Conservation (phyloP, 345 rosid genomes). For the Crucihimalaya himalaica region DNA sequence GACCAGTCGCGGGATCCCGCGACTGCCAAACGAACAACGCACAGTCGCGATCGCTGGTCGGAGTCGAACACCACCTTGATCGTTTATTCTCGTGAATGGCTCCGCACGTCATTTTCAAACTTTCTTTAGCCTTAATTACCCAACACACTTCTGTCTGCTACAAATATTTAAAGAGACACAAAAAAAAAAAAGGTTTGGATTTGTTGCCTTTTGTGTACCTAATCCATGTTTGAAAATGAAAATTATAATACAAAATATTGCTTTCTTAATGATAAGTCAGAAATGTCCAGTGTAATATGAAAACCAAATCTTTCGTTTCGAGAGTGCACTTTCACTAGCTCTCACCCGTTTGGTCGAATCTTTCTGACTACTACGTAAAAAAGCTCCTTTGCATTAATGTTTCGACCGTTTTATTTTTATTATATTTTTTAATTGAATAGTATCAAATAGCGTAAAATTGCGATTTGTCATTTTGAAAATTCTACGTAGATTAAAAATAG, state of each 20-base stretch:
- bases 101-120: constrained; percentile 38
- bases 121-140: constrained; percentile 26
- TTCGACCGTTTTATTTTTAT: constrained; percentile 15
- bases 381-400: constrained; percentile 23
- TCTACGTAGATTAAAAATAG: too few species aligned
- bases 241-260: background rate
- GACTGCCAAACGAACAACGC: too few species aligned
- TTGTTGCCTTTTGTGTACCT: constrained; percentile 36
- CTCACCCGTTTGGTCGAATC: constrained; percentile 28
- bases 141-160: too few species aligned
- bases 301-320: background rate
- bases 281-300: background rate
- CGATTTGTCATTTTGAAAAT: background rate
- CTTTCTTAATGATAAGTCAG: constrained; percentile 1
- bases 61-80: too few species aligned
- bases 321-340: background rate
- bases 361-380: constrained; percentile 18
- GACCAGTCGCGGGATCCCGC: too few species aligned
- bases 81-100: too few species aligned
- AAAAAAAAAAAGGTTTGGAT: constrained; percentile 12
- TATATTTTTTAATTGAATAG: background rate
- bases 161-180: constrained; percentile 19
- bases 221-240: constrained; percentile 11
- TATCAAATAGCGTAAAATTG: background rate
- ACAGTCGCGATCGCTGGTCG: too few species aligned